Evolutionary conservation across 345 rosid species (phyloP), one percentile per base, ranked within the genome.

Genomic region (Raphanus raphanistrum): DNA sequence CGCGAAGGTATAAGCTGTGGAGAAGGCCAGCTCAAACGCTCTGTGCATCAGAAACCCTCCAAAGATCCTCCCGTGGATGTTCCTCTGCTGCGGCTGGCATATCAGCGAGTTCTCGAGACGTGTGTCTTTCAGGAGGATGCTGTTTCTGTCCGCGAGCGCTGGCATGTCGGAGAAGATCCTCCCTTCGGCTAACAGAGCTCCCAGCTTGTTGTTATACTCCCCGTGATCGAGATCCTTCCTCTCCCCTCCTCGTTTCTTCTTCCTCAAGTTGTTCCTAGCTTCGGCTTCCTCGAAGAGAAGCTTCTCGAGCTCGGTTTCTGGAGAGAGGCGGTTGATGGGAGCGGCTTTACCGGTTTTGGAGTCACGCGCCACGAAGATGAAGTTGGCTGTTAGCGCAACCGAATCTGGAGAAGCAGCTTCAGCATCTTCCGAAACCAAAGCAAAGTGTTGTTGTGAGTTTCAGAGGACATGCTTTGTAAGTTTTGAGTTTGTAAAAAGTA

Each of bases 51-150:
- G 50, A 81, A 91, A 89, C 48, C 94, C 90, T 68, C 96, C 92
- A 66, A 90, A 88, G 71, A 91, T 91, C 76, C 94, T 83, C 41
- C 94, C 96, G 71, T 90, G 98, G 63, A 87, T 84, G 86, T 90
- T 90, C 81, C 93, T 87, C 63, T 88, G 90, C 78, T 91, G 98
- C n/a, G 97, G 92, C 81, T 90, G 92, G 80, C 97, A 90, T 67
- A 90, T 87, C 61, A 90, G 82, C 8, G 92, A 87, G 72, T 89
- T 88, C 48, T 90, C 92, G 3, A 88, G 89, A 52, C 82, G 76
- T 4, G 96, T 89, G 74, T 90, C 90, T 84, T 87, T 84, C 27
- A 90, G 77, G 84, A 89, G 94, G 84, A 90, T 91, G 87, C 92
- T 92, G 75, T 90, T 73, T 82, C 96, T 85, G 79, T 90, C 94